Evolutionary conservation across 2,329 filamentous ascomycete species (phyloP).

Genomic region (Drechslerella coelobrocha): DNA sequence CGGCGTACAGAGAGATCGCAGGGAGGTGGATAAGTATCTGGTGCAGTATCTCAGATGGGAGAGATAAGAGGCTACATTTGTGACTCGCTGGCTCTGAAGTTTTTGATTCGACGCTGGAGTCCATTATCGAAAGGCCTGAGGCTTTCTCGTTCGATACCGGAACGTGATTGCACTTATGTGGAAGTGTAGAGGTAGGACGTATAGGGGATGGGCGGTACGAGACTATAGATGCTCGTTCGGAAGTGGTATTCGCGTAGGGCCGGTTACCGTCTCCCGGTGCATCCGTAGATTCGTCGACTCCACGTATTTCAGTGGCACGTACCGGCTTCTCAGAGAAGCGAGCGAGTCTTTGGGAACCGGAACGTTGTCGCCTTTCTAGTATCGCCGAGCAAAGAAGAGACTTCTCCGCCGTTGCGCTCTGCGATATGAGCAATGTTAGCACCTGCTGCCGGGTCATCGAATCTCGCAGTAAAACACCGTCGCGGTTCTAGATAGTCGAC

Average conservation of each 20-base stretch:
- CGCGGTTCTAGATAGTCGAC: not conserved
- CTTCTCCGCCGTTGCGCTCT: conserved; percentile 43
- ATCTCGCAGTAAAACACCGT: not conserved
- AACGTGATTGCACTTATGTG: not conserved
- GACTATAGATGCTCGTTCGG: conserved; percentile 12
- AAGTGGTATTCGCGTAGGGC: conserved; percentile 15
- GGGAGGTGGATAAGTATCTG: conserved; percentile 41
- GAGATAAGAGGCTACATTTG: conserved; percentile 13
- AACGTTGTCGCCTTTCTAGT: conserved; percentile 11
- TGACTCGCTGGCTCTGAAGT: not conserved
- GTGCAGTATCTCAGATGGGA: conserved; percentile 41
- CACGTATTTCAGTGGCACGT: conserved; percentile 21
- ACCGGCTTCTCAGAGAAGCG: conserved; percentile 1
- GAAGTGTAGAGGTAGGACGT: not conserved
- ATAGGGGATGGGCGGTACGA: conserved; percentile 3
- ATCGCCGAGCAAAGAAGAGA: conserved; percentile 32
- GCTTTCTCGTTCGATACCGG: not conserved
- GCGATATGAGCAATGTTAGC: conserved; percentile 46
- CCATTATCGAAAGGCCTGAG: not conserved
- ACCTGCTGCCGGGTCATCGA: conserved; percentile 34
- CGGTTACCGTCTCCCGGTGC: not conserved
- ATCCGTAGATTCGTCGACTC: conserved; percentile 2
- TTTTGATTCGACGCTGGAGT: not conserved
- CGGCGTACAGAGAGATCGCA: conserved; percentile 44
- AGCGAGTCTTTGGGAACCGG: not conserved